phyloP scores from a whole-genome alignment of 352 stramenopile species.

The Halophytophthora polymorphica region DNA sequence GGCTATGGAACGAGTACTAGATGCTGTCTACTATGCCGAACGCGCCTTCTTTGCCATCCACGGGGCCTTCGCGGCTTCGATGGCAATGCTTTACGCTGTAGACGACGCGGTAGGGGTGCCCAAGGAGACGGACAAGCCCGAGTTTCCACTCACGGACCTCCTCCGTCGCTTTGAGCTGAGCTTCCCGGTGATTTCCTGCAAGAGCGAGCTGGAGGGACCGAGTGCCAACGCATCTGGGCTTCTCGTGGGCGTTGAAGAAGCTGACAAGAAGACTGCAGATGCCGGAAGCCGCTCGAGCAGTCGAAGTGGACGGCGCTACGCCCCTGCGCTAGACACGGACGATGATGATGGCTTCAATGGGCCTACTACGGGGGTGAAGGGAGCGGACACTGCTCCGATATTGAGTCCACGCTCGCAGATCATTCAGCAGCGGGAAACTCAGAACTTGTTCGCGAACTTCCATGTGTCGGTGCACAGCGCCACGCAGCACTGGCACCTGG shows the following conservation, averaged over 20 bases:
- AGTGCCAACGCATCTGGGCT: no score
- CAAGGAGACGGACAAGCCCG: constrained; percentile 4
- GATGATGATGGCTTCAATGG: constrained; percentile 8
- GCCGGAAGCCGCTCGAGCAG: constrained; percentile 1
- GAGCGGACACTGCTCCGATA: not conserved
- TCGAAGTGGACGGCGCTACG: constrained; percentile 15
- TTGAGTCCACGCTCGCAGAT: constrained; percentile 21
- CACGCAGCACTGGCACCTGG: constrained; percentile 49
- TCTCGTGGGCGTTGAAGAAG: not conserved
- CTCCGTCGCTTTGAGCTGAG: constrained; percentile 31
- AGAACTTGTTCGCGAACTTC: constrained; percentile 34
- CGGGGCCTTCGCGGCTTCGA: constrained; percentile 37
- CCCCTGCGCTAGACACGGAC: constrained; percentile 18
- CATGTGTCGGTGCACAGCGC: constrained; percentile 28
- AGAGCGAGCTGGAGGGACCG: constrained; percentile 7
- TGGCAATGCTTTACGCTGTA: constrained; percentile 37
- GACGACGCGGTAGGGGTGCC: not conserved
- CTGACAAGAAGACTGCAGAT: not conserved
- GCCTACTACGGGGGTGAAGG: not conserved
- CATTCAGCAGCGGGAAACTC: constrained; percentile 16
- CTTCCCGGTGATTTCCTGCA: constrained; percentile 24
- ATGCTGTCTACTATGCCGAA: constrained; percentile 73
- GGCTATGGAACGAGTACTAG: constrained; percentile 52
- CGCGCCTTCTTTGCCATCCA: constrained; percentile 39
- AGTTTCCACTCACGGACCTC: constrained; percentile 27